Percentiles rank a stretch among this genome's conserved stretches.
Conservation (phyloP, 352 stramenopile genomes). For the Phytophthora ramorum region DNA sequence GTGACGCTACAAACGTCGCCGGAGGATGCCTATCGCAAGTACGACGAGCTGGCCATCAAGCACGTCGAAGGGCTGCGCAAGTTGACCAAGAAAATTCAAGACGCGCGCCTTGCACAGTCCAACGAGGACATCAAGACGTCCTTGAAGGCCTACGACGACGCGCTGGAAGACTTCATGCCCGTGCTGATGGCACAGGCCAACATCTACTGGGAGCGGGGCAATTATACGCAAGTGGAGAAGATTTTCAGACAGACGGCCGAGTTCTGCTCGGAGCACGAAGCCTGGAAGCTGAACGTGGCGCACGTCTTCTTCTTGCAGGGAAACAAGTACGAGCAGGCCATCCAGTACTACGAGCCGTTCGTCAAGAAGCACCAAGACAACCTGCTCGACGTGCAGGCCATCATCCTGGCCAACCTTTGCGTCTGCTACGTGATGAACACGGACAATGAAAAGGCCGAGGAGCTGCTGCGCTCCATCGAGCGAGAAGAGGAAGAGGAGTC, state of each 20-base stretch:
- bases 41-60: constrained; percentile 93
- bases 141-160: constrained; percentile 94
- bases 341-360: constrained; percentile 96
- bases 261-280: constrained; percentile 95
- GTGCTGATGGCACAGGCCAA: constrained; percentile 96
- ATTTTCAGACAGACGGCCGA: constrained; percentile 95
- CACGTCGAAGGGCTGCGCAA: constrained; percentile 94
- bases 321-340: constrained; percentile 89
- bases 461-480: constrained; percentile 95
- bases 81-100: constrained; percentile 95
- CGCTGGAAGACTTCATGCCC: constrained; percentile 96
- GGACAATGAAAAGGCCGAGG: constrained; percentile 96
- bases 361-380: constrained; percentile 93
- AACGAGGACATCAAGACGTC: constrained; percentile 94
- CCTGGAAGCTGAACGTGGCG: constrained; percentile 97
- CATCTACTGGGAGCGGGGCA: constrained; percentile 97
- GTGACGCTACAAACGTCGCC: constrained; percentile 95
- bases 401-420: constrained; percentile 97
- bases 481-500: constrained; percentile 94
- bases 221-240: constrained; percentile 97
- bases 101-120: constrained; percentile 89
- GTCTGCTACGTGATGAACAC: constrained; percentile 98
- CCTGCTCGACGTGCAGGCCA: constrained; percentile 94
- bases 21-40: constrained; percentile 94
- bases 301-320: constrained; percentile 97